phyloP scores from a whole-genome alignment of 2,329 filamentous ascomycete genomes.

The Verticillium dahliae region DNA sequence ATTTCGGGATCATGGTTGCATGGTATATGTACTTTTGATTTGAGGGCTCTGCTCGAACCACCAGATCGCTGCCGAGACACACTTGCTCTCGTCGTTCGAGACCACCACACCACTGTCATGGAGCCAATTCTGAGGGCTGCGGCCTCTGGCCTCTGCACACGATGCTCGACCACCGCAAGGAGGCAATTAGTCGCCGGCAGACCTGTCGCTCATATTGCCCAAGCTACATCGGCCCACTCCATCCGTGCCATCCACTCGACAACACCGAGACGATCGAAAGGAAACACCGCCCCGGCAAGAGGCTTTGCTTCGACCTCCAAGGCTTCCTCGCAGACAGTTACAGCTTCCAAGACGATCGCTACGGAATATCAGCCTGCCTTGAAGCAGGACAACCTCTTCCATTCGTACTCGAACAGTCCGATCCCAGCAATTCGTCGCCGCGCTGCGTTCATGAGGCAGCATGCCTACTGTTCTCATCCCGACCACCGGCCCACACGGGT shows the following conservation, averaged over 20 bases:
- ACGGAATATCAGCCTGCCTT: slow-evolving; percentile 31
- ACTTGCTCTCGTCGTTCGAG: not conserved
- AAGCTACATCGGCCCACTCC: slow-evolving; percentile 18
- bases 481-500: slow-evolving; percentile 72
- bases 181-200: slow-evolving; percentile 10
- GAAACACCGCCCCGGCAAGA: slow-evolving; percentile 13
- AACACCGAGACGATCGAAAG: slow-evolving; percentile 7
- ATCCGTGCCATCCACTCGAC: slow-evolving; percentile 21
- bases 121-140: slow-evolving; percentile 15
- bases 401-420: slow-evolving; percentile 83
- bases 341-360: slow-evolving; percentile 11
- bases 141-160: slow-evolving; percentile 15
- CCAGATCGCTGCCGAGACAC: not conserved
- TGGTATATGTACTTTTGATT: not conserved
- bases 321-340: slow-evolving; percentile 18
- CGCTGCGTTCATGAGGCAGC: slow-evolving; percentile 85
- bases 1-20: slow-evolving; percentile 6
- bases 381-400: slow-evolving; percentile 78
- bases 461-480: slow-evolving; percentile 90
- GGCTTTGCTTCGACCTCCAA: slow-evolving; percentile 23
- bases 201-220: slow-evolving; percentile 1
- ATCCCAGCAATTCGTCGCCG: slow-evolving; percentile 80
- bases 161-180: slow-evolving; percentile 11
- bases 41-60: not conserved
- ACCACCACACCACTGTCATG: slow-evolving; percentile 5